phyloP scores from a whole-genome alignment of 2,329 filamentous ascomycete genomes.

The Talaromyces sp. region DNA sequence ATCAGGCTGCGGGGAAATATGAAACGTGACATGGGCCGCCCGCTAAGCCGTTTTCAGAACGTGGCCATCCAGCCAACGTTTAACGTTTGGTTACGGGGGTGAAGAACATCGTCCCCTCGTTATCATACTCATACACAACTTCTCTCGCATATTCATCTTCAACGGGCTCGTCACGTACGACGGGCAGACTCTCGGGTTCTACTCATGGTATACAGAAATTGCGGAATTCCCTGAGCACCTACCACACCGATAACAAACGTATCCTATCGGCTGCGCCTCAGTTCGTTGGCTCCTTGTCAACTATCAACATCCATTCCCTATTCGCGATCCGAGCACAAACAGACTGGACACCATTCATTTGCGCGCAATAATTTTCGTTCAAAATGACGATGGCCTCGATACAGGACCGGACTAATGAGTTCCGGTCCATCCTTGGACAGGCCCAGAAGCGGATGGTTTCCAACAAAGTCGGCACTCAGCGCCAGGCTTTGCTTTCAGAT shows the following conservation, averaged over 20 bases:
- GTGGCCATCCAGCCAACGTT: conserved; percentile 5
- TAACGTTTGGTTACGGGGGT: neutral
- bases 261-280: neutral
- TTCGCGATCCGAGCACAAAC: neutral
- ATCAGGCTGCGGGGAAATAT: neutral
- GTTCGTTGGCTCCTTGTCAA: neutral
- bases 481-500: conserved; percentile 72
- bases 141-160: neutral
- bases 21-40: conserved; percentile 4
- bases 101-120: neutral
- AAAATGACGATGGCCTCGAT: conserved; percentile 62
- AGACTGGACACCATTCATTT: neutral
- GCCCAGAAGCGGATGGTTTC: conserved; percentile 74
- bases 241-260: neutral
- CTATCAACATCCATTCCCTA: neutral
- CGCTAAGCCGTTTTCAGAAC: conserved; percentile 4
- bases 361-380: neutral
- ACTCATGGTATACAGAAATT: neutral
- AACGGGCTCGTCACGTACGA: neutral
- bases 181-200: no score
- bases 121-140: no score
- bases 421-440: conserved; percentile 82
- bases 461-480: conserved; percentile 71
- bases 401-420: conserved; percentile 94
- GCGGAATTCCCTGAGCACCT: neutral